phyloP scores from a whole-genome alignment of 23 red algal species.

The Gracilaria vermiculophylla region DNA sequence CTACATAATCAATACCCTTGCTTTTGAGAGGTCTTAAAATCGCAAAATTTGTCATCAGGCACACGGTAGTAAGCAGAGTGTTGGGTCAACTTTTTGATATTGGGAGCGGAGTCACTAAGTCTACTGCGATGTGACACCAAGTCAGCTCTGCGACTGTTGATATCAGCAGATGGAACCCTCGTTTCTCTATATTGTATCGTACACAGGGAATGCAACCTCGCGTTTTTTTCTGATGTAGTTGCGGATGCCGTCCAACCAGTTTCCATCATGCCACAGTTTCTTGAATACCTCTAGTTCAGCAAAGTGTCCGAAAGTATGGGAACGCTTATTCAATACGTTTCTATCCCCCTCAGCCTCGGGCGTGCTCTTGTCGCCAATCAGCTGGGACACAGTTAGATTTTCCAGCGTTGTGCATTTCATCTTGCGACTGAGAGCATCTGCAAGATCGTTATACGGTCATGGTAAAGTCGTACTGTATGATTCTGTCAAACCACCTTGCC shows the following conservation, averaged over 20 bases:
- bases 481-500: neutral
- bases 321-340: neutral
- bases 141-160: neutral
- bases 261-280: neutral
- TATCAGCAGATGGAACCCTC: neutral
- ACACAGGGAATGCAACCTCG: no score
- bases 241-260: neutral
- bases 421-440: neutral
- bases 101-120: neutral
- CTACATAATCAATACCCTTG: neutral
- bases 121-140: neutral
- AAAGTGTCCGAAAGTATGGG: neutral
- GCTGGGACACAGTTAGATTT: neutral
- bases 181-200: neutral
- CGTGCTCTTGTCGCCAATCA: neutral
- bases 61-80: neutral
- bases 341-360: neutral
- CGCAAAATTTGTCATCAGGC: neutral
- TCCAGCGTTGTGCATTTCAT: neutral
- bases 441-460: constrained; percentile 1
- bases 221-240: neutral
- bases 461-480: neutral
- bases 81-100: neutral
- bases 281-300: neutral
- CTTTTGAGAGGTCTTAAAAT: neutral